Evolutionary conservation across 108 stramenopile genomes (phyloP).

Genomic region (Cyclotella cryptica): DNA sequence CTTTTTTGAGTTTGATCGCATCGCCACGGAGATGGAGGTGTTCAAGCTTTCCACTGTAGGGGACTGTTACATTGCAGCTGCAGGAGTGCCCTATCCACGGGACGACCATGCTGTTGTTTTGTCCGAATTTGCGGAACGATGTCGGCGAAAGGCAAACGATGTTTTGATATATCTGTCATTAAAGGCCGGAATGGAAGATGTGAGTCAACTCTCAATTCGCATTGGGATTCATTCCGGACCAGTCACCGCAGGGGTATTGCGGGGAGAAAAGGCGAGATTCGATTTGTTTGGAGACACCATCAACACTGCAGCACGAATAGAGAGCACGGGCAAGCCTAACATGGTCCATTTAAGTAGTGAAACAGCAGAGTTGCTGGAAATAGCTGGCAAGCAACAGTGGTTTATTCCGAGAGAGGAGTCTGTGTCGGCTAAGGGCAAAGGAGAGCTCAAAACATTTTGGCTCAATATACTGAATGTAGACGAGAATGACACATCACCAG

Average conservation of each 20-base stretch:
- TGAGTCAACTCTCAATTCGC: constrained; percentile 44
- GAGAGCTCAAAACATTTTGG: constrained; percentile 71
- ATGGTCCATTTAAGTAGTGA: constrained; percentile 60
- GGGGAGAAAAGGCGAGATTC: constrained; percentile 67
- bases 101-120: constrained; percentile 66
- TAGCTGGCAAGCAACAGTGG: constrained; percentile 59
- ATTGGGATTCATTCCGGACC: constrained; percentile 67
- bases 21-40: constrained; percentile 53
- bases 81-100: constrained; percentile 63
- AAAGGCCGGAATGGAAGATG: constrained; percentile 44
- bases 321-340: constrained; percentile 56
- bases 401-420: constrained; percentile 42
- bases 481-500: background rate
- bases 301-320: constrained; percentile 65
- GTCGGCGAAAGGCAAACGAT: constrained; percentile 52
- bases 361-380: constrained; percentile 56
- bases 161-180: constrained; percentile 30
- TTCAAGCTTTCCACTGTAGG: constrained; percentile 67
- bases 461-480: constrained; percentile 7
- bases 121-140: constrained; percentile 59
- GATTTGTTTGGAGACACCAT: constrained; percentile 80
- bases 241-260: constrained; percentile 68
- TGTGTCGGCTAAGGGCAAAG: constrained; percentile 69
- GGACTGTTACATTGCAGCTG: constrained; percentile 71
- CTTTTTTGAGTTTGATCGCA: constrained; percentile 63